Evolutionary conservation across 371 early-diverging fungal species (phyloP), one percentile per base, ranked within the genome.

Genomic region (Mycotypha africana): DNA sequence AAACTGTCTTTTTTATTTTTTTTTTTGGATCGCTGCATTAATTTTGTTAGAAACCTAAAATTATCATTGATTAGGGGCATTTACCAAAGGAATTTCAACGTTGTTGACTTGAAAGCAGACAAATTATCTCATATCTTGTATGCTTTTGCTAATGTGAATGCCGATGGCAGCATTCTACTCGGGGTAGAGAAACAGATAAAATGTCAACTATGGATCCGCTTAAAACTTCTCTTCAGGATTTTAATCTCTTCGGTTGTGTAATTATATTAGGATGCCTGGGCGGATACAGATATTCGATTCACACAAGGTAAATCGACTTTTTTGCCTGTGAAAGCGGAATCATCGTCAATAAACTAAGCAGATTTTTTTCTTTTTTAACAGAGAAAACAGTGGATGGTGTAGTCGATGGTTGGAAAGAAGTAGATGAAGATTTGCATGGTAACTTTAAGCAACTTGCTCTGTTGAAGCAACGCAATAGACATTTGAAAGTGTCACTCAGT

Each of bases 61-160:
- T 20, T 8, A n/a, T n/a, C n/a, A n/a, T n/a, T n/a, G n/a, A n/a
- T n/a, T 37, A 65, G 90, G 90, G 77, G 77, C 6, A 85, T 88
- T 23, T 89, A 89, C 55, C 84, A 74, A 49, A 73, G 88, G 50
- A 61, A 70, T 32, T 81, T 75, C 48, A 64, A 69, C 45, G 82
- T 84, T 10, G 49, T 68, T 17, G 78, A 85, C 48, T 50, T 89
- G 12, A 30, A 65, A 10, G 75, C 68, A 22, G 65, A 72, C 17
- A 76, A 82, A 46, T 55, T 89, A 40, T 84, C 86, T 19, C 88
- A 89, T 45, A 43, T 95, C 41, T 85, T 89, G 57, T 93, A 95
- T 62, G 91, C 88, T 19, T 95, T 95, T 75, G 88, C 88, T 34
- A 89, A 92, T 62, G 69, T 92, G 17, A 62, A 77, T 31, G 67